Base-by-base conservation (phyloP, 179 eudicot genomes). In the Spergularia azorica region DNA sequence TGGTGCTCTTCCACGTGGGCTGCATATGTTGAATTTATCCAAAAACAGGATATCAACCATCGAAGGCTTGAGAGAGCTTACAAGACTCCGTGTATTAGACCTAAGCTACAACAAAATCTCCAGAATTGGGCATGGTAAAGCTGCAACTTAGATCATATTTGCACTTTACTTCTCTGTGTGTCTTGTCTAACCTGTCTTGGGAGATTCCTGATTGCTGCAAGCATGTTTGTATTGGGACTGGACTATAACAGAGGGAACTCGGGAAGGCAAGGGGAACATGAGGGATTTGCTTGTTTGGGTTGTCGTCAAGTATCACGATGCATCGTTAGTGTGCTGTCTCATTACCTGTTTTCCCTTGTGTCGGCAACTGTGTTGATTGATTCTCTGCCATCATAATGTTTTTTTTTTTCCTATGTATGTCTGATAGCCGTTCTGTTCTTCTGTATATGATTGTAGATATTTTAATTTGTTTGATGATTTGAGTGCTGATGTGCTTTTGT, bases 111-210 rank as follows among this genome's bases (percentile, higher is more conserved):
- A 95, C 76, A 90, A 92, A 68, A 83, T 93, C 62, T 77, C 90
- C 76, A 90, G 97, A 80, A 93, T 95, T 74, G 98, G 97, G 73
- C 97, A 93, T 81, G 98, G 98, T 95, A n/a, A 86, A 79, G 90
- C 51, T 61, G 61, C 64, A 39, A 32, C 4, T 26, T 32, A 32
- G 2, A 17, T 15, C 41, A 26, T 67, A 21, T 20, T 26, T 69
- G 0, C 4, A 51, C 17, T 20, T 26, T 69, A n/a, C n/a, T n/a
- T n/a, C n/a, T n/a, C n/a, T n/a, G n/a, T 21, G 58, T 51, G 5
- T 69, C 72, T 26, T 9, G n/a, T 17, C 58, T 26, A 14, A 14
- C 26, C 72, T 41, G 70, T 41, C 13, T 51, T 51, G 20, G 13
- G 43, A 13, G 58, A 51, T 21, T 69, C 57, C 14, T 43, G 21